Evolutionary conservation across 495 filamentous ascomycete species (phyloP), one percentile per base, ranked within the genome.

Genomic region (Thozetella sp.): DNA sequence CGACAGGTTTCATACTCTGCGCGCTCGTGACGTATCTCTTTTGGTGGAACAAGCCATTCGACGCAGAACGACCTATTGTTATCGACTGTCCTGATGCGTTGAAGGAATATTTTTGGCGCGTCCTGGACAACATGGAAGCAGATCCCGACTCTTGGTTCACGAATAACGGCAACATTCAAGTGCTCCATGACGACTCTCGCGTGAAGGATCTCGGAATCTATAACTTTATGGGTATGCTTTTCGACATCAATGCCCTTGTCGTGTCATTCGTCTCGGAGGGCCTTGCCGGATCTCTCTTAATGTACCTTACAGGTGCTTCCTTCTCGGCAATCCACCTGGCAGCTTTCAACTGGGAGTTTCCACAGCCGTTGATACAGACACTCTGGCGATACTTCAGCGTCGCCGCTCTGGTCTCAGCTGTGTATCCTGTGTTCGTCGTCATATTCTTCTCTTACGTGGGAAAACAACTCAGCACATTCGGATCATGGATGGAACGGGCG

Each of bases 31-130:
- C 74, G 66, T 80, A 78, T 61, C 12, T 58, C 0, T 45, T 74
- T 6, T 80, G 76, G 76, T 62, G 66, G 27, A 22, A 70, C 25
- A 79, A 80, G 54, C 76, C 75, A 2, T 67, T 73, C 51, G 63
- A 68, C 40, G 58, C 63, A 37, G 55, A 56, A 20, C 59, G 57
- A 40, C 50, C 57, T 20, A 54, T 22, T 13, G 51, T 55, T 25
- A 4, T 55, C 13, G 67, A 67, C 2, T n/a, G n/a, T n/a, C n/a
- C n/a, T n/a, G n/a, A n/a, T n/a, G n/a, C n/a, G n/a, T n/a, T n/a
- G n/a, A n/a, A n/a, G n/a, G n/a, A n/a, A n/a, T n/a, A n/a, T n/a
- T n/a, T n/a, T n/a, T n/a, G n/a, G n/a, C n/a, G n/a, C n/a, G n/a
- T n/a, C n/a, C n/a, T n/a, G n/a, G n/a, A n/a, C n/a, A n/a, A n/a